phyloP scores from a whole-genome alignment of 1,284 basidiomycete genomes.

The Anthracocystis walkeri region DNA sequence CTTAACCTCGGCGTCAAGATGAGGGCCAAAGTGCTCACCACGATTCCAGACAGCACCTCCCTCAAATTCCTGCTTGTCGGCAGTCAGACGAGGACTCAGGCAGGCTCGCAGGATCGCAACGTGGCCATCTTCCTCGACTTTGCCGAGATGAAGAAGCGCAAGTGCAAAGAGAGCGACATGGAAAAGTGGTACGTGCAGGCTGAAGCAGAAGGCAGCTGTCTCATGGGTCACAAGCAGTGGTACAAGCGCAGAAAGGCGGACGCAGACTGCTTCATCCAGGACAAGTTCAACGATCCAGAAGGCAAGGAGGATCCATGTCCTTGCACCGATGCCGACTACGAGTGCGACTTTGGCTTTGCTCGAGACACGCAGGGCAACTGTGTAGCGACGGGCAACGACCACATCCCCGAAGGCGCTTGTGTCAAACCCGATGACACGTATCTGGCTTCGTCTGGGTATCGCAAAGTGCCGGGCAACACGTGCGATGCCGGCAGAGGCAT shows the following conservation, averaged over 20 bases:
- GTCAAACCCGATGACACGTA: conserved; percentile 75
- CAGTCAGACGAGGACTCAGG: conserved; percentile 78
- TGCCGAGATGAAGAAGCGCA: conserved; percentile 76
- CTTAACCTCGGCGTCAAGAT: conserved; percentile 80
- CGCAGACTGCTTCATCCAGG: conserved; percentile 89
- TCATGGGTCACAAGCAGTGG: conserved; percentile 99
- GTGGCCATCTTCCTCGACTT: conserved; percentile 88
- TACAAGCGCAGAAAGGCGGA: conserved; percentile 86
- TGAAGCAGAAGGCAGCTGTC: conserved; percentile 76
- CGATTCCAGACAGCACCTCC: conserved; percentile 89
- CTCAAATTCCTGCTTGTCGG: conserved; percentile 91
- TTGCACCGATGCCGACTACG: conserved; percentile 89
- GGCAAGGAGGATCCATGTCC: conserved; percentile 83
- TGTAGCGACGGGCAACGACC: conserved; percentile 84
- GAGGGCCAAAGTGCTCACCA: conserved; percentile 83
- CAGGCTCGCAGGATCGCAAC: conserved; percentile 75
- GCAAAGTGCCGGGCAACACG: conserved; percentile 91
- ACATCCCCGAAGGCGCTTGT: conserved; percentile 84
- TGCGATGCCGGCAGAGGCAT: conserved; percentile 76
- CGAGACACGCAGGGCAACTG: conserved; percentile 78
- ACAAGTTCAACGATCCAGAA: conserved; percentile 74
- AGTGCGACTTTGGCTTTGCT: conserved; percentile 92
- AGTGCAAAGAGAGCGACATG: conserved; percentile 82
- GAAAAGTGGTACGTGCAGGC: conserved; percentile 88
- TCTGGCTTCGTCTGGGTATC: conserved; percentile 88